These are phyloP conservation scores for Penicillium nordicum DNA, from an alignment of 2,329 filamentous ascomycete genomes.

Conservation along the genomic window DNA sequence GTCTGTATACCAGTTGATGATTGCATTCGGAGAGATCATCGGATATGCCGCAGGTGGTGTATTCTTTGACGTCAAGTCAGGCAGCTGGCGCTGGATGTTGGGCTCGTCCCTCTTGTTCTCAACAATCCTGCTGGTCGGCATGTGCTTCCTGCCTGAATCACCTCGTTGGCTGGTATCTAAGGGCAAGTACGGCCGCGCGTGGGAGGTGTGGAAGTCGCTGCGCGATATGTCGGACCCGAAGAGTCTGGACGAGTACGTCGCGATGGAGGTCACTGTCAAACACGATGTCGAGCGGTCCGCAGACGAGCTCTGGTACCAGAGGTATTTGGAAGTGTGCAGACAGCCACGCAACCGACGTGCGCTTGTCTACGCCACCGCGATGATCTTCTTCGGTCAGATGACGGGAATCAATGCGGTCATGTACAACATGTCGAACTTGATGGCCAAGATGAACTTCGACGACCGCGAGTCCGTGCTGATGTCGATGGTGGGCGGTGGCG, in stretches of 20 bases:
- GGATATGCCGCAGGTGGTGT: constrained; percentile 35
- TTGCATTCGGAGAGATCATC: neutral
- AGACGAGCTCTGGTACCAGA: neutral
- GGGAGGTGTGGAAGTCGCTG: neutral
- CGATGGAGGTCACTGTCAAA: neutral
- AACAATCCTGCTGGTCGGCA: constrained; percentile 56
- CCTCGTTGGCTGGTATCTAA: neutral
- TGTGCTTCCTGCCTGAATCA: neutral
- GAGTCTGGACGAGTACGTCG: neutral
- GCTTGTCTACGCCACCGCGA: constrained; percentile 28
- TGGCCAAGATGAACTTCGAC: constrained; percentile 3
- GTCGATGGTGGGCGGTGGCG: neutral
- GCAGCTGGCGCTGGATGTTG: constrained; percentile 71
- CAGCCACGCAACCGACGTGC: neutral
- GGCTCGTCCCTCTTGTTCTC: constrained; percentile 69
- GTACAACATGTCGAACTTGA: constrained; percentile 7
- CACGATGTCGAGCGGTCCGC: neutral
- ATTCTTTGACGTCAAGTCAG: constrained; percentile 66
- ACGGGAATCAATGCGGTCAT: neutral
- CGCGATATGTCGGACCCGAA: neutral
- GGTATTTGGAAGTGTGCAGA: neutral
- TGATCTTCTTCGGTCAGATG: constrained; percentile 1
- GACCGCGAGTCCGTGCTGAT: constrained; percentile 37
- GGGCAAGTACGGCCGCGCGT: neutral
- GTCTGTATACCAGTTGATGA: neutral